Base-by-base conservation (phyloP, 495 filamentous ascomycete genomes). In the Penicilliopsis zonata region DNA sequence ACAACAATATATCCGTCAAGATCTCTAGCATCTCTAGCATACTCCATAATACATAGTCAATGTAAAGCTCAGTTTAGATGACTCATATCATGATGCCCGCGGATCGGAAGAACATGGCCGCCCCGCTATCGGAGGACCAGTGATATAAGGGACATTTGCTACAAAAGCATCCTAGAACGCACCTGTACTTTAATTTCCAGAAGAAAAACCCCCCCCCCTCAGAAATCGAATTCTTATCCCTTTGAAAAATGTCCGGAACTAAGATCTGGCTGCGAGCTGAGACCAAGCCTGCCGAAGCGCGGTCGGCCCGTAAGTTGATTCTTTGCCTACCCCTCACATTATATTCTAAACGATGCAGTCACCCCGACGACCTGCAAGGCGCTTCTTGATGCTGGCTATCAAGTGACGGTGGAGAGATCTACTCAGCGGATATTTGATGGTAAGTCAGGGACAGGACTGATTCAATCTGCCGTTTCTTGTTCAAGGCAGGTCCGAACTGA, bases 391-490 rank as follows among this genome's bases (percentile, higher is more conserved):
- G 80, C 83, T 16, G 90, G 82, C 37, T 96, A 94, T 51, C 63
- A 69, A 3, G 76, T 96, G 47, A 74, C 80, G 22, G 74, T 95
- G 13, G 88, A 96, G 65, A 69, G 75, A 28, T 84, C 76, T 27
- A 69, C 74, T 9, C 72, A 79, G 48, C 69, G 87, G 28, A 94
- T 95, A 43, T 95, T 92, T 50, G 74, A 85, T 20, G 84, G 88
- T 58, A 50, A n/a, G n/a, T n/a, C n/a, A n/a, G n/a, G n/a, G n/a
- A n/a, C n/a, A n/a, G n/a, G n/a, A n/a, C 20, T 50, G 30, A 16
- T 38, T 30, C 18, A 30, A 30, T 9, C 19, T 19, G 4, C 9
- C 13, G 19, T n/a, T 16, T 2, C 16, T 30, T 7, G 4, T 14
- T 14, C 38, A 29, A 13, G 3, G 20, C 10, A 7, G 15, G 8